Percentiles rank a stretch among this genome's conserved stretches.
Evolutionary conservation across 1,284 basidiomycete species (phyloP).

Genomic region (Lentinus polychrous): DNA sequence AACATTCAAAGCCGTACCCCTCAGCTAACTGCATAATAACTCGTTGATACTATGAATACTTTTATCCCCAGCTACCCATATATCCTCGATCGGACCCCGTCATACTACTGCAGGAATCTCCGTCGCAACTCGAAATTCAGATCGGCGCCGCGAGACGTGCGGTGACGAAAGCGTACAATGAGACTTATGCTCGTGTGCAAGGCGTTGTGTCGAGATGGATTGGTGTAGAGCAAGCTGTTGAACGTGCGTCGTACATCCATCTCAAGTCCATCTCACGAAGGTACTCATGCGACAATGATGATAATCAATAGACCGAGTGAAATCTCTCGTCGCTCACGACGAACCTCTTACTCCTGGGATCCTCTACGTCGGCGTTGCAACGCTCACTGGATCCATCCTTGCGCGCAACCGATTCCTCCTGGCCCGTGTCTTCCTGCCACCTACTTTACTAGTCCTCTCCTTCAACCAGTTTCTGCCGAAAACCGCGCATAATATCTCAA

Average conservation of each 20-base stretch:
- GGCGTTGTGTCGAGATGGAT: constrained; percentile 75
- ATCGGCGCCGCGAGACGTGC: constrained; percentile 63
- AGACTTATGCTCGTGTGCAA: constrained; percentile 61
- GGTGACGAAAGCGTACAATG: constrained; percentile 44
- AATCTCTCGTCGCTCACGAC: constrained; percentile 69
- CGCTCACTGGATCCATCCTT: constrained; percentile 82
- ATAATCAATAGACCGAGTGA: constrained; percentile 58
- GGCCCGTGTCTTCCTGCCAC: constrained; percentile 64
- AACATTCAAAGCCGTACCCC: too few relatives aligned
- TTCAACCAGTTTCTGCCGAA: constrained; percentile 77
- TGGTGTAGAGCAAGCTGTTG: constrained; percentile 71
- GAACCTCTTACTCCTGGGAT: constrained; percentile 83
- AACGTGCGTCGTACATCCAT: constrained; percentile 50
- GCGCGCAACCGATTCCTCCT: constrained; percentile 69
- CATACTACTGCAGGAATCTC: constrained; percentile 63
- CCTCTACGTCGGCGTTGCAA: constrained; percentile 83
- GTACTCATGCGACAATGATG: background rate
- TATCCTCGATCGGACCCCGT: constrained; percentile 59
- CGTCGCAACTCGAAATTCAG: constrained; percentile 64
- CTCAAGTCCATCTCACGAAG: background rate
- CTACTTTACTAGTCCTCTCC: constrained; percentile 58
- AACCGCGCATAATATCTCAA: constrained; percentile 63
- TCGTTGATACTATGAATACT: too few relatives aligned
- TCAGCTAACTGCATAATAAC: too few relatives aligned
- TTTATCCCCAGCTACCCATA: constrained; percentile 72